Conservation (phyloP, 2,329 filamentous ascomycete genomes). For the Fusarium staphyleae region DNA sequence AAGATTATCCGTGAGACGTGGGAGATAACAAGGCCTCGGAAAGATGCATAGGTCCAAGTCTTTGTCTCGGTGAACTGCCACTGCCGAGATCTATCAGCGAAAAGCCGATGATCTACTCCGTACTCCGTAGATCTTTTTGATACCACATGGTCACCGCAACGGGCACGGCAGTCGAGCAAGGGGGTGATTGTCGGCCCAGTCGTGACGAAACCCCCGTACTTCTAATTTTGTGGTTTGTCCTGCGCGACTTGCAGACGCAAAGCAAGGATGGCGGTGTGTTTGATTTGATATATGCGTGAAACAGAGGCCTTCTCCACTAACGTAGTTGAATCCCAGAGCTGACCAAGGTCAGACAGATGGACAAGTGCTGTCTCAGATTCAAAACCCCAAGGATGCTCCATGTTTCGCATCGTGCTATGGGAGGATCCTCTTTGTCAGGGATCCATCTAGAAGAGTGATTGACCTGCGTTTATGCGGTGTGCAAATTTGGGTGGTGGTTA, state of each 20-base stretch:
- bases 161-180: too few species aligned
- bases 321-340: not conserved
- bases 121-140: too few species aligned
- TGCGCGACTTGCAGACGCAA: not conserved
- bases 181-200: not conserved
- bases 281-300: not conserved
- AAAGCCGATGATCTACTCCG: too few species aligned
- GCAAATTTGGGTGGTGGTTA: too few species aligned
- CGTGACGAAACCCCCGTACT: not conserved
- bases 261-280: not conserved
- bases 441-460: too few species aligned
- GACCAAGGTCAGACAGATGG: slow-evolving; percentile 2
- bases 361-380: not conserved
- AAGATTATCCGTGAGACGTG: slow-evolving; percentile 10
- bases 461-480: too few species aligned
- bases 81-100: not conserved
- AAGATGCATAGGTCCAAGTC: slow-evolving; percentile 13
- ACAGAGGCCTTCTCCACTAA: slow-evolving; percentile 1
- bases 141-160: too few species aligned
- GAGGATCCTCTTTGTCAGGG: not conserved
- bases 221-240: not conserved
- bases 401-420: slow-evolving; percentile 32
- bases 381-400: slow-evolving; percentile 17
- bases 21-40: slow-evolving; percentile 5
- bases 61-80: not conserved